phyloP scores from a whole-genome alignment of 192 early-diverging fungal species.

The Linnemannia exigua region DNA sequence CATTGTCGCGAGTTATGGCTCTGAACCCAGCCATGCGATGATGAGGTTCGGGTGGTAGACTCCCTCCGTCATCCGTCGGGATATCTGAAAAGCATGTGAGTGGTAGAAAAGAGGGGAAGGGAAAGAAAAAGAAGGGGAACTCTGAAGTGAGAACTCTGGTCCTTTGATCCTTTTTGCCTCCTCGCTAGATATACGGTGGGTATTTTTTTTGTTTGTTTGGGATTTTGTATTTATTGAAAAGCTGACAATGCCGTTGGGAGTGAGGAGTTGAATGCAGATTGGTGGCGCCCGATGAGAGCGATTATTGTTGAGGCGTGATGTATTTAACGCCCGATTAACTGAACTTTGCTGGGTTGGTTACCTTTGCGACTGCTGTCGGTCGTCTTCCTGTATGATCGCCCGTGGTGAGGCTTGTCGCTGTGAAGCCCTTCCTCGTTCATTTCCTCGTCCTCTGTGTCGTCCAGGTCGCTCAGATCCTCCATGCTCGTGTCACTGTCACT shows the following conservation, averaged over 20 bases:
- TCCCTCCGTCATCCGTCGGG: constrained; percentile 4
- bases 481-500: constrained; percentile 52
- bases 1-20: not conserved
- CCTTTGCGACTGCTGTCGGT: constrained; percentile 37
- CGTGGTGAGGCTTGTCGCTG: not conserved
- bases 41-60: constrained; percentile 8
- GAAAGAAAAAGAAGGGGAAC: constrained; percentile 4
- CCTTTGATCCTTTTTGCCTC: constrained; percentile 8
- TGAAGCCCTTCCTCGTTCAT: constrained; percentile 20
- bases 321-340: constrained; percentile 2
- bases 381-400: constrained; percentile 16
- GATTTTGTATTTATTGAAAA: constrained; percentile 5
- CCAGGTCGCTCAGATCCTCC: constrained; percentile 39
- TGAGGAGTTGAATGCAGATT: not conserved
- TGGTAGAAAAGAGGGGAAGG: not conserved
- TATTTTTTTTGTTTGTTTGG: not conserved
- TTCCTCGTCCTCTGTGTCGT: constrained; percentile 36
- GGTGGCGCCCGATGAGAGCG: not conserved
- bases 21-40: constrained; percentile 2
- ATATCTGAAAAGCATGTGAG: constrained; percentile 4
- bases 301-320: not conserved
- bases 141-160: constrained; percentile 11
- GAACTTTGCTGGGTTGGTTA: constrained; percentile 18
- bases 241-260: constrained; percentile 1
- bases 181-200: not conserved